Evolutionary conservation across 768 basidiomycete species (phyloP).

Genomic region (Tulasnella sp.): DNA sequence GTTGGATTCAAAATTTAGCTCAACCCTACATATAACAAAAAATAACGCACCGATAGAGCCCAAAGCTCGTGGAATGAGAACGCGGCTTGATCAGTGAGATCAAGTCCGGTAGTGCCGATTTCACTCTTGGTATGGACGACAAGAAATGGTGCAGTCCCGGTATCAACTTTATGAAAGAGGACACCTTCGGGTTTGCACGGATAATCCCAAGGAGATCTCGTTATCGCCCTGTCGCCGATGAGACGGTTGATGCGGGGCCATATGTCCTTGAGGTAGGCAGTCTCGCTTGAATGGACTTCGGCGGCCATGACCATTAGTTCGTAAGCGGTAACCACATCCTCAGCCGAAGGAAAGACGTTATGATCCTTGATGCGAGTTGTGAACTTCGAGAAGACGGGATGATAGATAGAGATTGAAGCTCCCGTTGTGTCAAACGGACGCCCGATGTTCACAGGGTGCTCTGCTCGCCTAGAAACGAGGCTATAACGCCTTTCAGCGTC

Average conservation of each 20-base stretch:
- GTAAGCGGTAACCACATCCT: not conserved
- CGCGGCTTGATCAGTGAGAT: conserved; percentile 33
- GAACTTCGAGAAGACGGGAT: conserved; percentile 26
- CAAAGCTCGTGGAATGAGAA: conserved; percentile 28
- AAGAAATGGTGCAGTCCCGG: not conserved
- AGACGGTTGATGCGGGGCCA: not conserved
- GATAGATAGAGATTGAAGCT: conserved; percentile 28
- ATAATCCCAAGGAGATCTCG: not conserved
- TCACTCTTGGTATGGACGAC: conserved; percentile 30
- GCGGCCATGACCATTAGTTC: not conserved
- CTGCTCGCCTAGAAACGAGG: not conserved
- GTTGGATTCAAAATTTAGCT: not conserved
- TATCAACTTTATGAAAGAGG: not conserved
- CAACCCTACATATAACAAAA: not conserved
- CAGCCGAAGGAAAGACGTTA: not conserved
- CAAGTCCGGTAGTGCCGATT: conserved; percentile 25
- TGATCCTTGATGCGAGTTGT: not conserved
- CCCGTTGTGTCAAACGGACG: conserved; percentile 13
- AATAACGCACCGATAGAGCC: conserved; percentile 13
- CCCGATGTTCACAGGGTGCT: conserved; percentile 2
- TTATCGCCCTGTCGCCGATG: not conserved
- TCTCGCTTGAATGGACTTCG: conserved; percentile 13
- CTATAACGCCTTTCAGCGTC: not conserved
- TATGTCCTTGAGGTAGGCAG: not conserved
- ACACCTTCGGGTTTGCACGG: not conserved